Conservation (phyloP, 2,329 filamentous ascomycete species). For the Alternaria postmessia region DNA sequence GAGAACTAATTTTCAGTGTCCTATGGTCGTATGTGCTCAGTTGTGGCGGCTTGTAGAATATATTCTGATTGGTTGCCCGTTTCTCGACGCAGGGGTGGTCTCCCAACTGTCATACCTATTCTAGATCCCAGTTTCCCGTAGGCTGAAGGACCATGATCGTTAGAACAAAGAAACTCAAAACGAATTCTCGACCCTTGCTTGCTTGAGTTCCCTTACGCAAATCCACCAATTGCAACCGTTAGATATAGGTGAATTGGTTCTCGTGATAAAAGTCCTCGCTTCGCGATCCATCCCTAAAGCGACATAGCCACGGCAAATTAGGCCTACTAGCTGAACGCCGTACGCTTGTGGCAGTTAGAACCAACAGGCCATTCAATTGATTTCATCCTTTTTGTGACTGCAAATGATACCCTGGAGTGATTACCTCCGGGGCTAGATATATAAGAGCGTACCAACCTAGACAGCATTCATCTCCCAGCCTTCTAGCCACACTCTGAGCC, state of each 20-base stretch:
- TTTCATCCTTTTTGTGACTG: not conserved
- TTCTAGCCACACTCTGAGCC: not conserved
- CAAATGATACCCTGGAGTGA: not conserved
- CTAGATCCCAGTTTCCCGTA: not conserved
- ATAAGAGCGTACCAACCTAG: not conserved
- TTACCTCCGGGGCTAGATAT: not conserved
- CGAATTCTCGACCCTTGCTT: not conserved
- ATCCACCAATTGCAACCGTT: not conserved
- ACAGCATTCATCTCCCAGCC: not conserved
- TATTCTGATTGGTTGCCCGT: not conserved
- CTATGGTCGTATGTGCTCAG: not conserved
- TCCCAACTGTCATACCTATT: not conserved
- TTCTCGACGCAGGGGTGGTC: not conserved
- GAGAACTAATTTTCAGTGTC: no score
- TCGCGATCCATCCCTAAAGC: constrained; percentile 5
- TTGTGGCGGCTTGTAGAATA: not conserved
- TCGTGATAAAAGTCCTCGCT: not conserved
- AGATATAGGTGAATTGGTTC: not conserved
- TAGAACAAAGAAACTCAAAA: not conserved
- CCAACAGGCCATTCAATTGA: not conserved
- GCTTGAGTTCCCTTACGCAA: no score
- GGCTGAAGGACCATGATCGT: not conserved
- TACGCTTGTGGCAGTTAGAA: not conserved
- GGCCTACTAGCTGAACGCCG: not conserved
- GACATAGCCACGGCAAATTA: not conserved